Base-by-base conservation (phyloP, 139 green algal genomes). In the Asterochloris erici region DNA sequence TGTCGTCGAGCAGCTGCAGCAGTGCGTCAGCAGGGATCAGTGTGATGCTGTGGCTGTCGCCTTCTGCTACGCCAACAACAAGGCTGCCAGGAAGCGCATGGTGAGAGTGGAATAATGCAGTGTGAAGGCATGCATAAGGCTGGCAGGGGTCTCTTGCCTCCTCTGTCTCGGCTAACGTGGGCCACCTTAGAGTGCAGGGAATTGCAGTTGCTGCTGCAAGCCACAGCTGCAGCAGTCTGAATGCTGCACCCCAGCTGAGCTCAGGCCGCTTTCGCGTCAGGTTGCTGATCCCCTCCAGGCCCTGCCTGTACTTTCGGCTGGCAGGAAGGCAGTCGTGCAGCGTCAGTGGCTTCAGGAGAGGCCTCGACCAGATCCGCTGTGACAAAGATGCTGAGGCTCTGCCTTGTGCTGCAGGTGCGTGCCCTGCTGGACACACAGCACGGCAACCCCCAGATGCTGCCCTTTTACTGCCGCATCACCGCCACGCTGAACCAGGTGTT, bases 41-140 rank as follows among this genome's bases (percentile, higher is more conserved):
- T 90, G 89, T 28, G 96, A 99, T 74, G 88, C 96, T 76, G 79
- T 97, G 29, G 86, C 93, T 0, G 81, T 97, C 14, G 92, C 96
- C 68, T 98, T 98, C 85, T 98, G 94, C 86, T 98, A 95, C 84
- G 63, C 90, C 79, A 96, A 95, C 87, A 93, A 81, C 82, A 97
- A 98, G 86, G 91, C 79, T 0, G 89, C 89, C 14, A 77, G 95
- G 10, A 94, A 89, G 69, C 85, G 85, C 73, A 79, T 92, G 81
- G 81, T 77, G 28, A 23, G 60, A 16, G 71, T 38, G 71, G 38
- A 54, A 54, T 6, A 2, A 54, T 54, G 38, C 38, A 54, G 38
- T 6, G 2, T 54, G 38, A 54, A 54, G 38, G 38, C 38, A 54
- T 54, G 38, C 38, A 54, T 6, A 2, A 54, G 38, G 38, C 38